Base-by-base conservation (phyloP, 148 eudicot species). In the Amaranthus palmeri region DNA sequence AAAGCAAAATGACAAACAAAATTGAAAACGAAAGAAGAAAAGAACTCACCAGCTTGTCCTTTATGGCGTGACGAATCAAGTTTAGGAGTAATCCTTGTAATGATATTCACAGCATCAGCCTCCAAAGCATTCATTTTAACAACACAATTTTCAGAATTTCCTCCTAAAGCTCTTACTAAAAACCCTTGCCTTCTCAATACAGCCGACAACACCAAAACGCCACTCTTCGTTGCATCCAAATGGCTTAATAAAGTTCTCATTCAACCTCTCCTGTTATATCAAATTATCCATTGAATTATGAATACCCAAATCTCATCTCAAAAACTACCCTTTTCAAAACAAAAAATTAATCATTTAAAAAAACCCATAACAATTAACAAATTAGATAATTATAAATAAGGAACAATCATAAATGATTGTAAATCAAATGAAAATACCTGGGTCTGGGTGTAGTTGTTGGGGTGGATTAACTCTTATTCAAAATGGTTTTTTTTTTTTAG, bases 11-110 rank as follows among this genome's bases (percentile, higher is more conserved):
- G 46, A 7, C 8, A 57, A 25, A 25, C 1, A 25, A 25, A 25
- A 25, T 25, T 25, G 36, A 36, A 46, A 74, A 54, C 36, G 52
- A 43, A 42, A 18, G 44, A 65, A 51, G 61, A 52, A 68, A 50
- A 55, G 58, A 62, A 49, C 81, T 87, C 68, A 95, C 99, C 99
- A 73, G 98, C 90, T 81, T 95, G 98, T 78, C 98, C 98, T 79
- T 91, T 89, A 74, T 95, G 84, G 80, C 83, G 82, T 54, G 83
- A 70, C 53, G 72, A 79, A 57, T 89, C 90, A 60, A 95, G 92
- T 40, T 78, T 14, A 48, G 89, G 96, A 80, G 96, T 86, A 48
- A 95, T 91, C 72, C 86, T 79, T 79, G 84, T 89, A 74, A 95
- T 72, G 70, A 89, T 74, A 60, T 74, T 74, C 49, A 83, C 42